Conservation (phyloP, 805 yeast species). For the Isabelozyma gotoi region DNA sequence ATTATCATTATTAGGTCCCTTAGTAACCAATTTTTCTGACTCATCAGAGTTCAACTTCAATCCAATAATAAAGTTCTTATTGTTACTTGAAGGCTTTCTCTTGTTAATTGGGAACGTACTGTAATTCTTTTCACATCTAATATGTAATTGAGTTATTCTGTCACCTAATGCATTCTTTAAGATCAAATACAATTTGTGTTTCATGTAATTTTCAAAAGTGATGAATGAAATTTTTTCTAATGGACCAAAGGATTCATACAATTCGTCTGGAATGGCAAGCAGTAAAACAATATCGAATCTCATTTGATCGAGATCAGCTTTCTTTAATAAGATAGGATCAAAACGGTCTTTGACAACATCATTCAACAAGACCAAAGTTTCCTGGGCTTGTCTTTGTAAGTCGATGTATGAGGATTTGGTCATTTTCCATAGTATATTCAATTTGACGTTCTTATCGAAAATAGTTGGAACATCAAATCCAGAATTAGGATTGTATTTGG, state of each 20-base stretch:
- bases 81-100: constrained; percentile 50
- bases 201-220: constrained; percentile 64
- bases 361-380: constrained; percentile 66
- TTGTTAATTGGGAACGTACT: constrained; percentile 43
- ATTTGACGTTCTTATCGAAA: constrained; percentile 71
- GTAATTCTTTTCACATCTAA: constrained; percentile 23
- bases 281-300: constrained; percentile 66
- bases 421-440: constrained; percentile 82
- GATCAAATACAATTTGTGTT: constrained; percentile 58
- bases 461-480: constrained; percentile 76
- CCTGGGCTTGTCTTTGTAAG: constrained; percentile 63
- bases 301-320: constrained; percentile 50
- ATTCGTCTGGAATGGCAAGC: constrained; percentile 45
- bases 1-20: constrained; percentile 72
- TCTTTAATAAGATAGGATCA: constrained; percentile 69
- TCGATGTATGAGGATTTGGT: constrained; percentile 62
- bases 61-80: constrained; percentile 51
- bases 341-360: constrained; percentile 86
- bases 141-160: constrained; percentile 39
- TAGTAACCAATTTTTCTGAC: constrained; percentile 79
- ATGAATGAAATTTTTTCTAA: constrained; percentile 70
- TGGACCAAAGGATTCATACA: constrained; percentile 57
- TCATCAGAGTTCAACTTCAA: constrained; percentile 67
- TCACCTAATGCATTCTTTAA: constrained; percentile 58
- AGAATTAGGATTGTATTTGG: constrained; percentile 45